Evolutionary conservation across 1,284 basidiomycete genomes (phyloP).

Genomic region (Stereum hirsutum): DNA sequence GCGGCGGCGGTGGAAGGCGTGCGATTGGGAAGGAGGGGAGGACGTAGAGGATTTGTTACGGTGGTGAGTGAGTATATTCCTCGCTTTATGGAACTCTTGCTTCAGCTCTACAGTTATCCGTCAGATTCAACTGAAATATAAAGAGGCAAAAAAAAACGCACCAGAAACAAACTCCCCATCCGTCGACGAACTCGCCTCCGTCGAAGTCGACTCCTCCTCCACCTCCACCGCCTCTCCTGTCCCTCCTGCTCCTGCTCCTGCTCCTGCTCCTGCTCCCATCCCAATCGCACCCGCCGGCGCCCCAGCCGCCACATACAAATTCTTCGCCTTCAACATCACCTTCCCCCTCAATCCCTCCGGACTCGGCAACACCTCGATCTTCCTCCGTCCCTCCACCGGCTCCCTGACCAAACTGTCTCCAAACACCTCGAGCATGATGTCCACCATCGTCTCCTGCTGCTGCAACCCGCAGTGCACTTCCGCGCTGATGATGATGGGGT

Average conservation of each 20-base stretch:
- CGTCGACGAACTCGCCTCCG: conserved; percentile 30
- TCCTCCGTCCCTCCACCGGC: conserved; percentile 40
- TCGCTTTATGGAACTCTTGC: conserved; percentile 23
- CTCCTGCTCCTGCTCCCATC: too few relatives aligned
- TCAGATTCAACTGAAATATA: neutral
- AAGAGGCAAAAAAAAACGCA: conserved; percentile 1
- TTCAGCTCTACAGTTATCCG: conserved; percentile 19
- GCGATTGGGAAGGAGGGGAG: conserved; percentile 8
- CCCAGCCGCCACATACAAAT: conserved; percentile 38
- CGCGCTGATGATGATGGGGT: conserved; percentile 91
- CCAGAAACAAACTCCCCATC: conserved; percentile 21
- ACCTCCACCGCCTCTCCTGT: conserved; percentile 22
- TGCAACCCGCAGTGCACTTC: conserved; percentile 83
- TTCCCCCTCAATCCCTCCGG: conserved; percentile 79
- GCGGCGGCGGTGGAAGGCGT: conserved; percentile 5
- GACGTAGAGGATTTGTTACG: conserved; percentile 21
- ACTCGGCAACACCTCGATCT: conserved; percentile 64
- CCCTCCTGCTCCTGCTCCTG: conserved; percentile 30
- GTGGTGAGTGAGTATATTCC: conserved; percentile 26
- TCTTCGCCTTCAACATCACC: conserved; percentile 83
- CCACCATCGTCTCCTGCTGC: conserved; percentile 80
- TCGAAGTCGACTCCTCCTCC: conserved; percentile 37
- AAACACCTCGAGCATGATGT: conserved; percentile 74
- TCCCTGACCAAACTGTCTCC: conserved; percentile 67
- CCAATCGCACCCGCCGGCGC: too few relatives aligned